Conservation (phyloP, 1,139 yeast genomes). For the Nakaseomyces delphensis region DNA sequence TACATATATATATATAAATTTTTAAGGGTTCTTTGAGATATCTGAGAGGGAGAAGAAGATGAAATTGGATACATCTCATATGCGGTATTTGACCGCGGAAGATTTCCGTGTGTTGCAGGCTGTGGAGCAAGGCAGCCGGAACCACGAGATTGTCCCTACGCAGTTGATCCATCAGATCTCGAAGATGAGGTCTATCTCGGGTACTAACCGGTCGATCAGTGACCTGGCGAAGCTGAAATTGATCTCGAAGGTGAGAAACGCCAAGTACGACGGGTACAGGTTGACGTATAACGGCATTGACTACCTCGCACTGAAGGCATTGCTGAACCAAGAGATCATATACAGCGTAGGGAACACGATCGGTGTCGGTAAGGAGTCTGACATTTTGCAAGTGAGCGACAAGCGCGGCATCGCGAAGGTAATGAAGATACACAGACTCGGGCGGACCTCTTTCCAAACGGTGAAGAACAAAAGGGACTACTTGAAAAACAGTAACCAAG, state of each 20-base stretch:
- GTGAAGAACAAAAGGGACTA: constrained; percentile 93
- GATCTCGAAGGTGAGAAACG: constrained; percentile 71
- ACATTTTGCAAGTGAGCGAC: constrained; percentile 81
- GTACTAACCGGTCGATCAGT: constrained; percentile 68
- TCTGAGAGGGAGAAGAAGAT: too few species aligned
- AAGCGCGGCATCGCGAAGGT: constrained; percentile 57
- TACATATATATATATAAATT: not conserved
- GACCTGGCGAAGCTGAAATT: constrained; percentile 82
- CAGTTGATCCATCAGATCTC: constrained; percentile 71
- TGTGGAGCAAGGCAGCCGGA: constrained; percentile 81
- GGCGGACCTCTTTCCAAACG: constrained; percentile 85
- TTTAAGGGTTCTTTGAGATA: too few species aligned
- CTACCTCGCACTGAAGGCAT: constrained; percentile 76
- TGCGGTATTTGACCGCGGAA: constrained; percentile 85
- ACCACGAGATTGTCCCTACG: constrained; percentile 93
- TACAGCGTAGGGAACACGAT: constrained; percentile 79
- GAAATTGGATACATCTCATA: constrained; percentile 88
- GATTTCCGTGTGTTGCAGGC: constrained; percentile 88
- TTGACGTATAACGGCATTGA: constrained; percentile 86
- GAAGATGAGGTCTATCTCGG: constrained; percentile 66
- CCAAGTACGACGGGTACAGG: constrained; percentile 85
- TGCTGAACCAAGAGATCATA: constrained; percentile 63
- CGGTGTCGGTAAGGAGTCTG: constrained; percentile 97
- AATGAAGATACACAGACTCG: constrained; percentile 82
- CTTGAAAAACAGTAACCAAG: constrained; percentile 48